Conservation (phyloP, 176 grass and related monocot species). For the Poa pratensis region DNA sequence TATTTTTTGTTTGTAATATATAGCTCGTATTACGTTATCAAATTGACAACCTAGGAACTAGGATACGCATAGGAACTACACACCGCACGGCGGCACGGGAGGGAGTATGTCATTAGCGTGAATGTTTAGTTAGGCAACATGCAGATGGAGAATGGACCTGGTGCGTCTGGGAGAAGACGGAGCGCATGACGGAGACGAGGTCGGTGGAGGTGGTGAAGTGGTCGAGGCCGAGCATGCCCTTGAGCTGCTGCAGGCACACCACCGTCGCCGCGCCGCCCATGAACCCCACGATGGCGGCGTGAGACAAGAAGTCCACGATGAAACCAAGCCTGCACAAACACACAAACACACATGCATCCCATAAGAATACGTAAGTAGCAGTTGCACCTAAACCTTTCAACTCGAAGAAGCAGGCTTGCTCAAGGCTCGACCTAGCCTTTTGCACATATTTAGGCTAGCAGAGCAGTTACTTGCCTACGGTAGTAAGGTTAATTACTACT, state of each 20-base stretch:
- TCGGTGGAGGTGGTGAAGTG: conserved; percentile 86
- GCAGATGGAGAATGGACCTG: conserved; percentile 22
- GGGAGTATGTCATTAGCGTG: too few relatives aligned
- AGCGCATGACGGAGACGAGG: conserved; percentile 85
- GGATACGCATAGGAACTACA: too few relatives aligned
- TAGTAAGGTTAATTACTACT: background rate
- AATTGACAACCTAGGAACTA: too few relatives aligned
- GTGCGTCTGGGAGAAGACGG: conserved; percentile 84
- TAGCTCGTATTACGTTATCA: too few relatives aligned
- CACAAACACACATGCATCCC: fast-evolving
- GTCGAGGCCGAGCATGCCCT: conserved; percentile 80
- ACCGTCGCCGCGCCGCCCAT: conserved; percentile 96
- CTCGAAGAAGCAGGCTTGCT: background rate
- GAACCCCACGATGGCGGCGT: conserved; percentile 94
- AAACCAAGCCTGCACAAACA: conserved; percentile 65
- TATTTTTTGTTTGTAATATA: too few relatives aligned
- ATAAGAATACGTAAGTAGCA: background rate
- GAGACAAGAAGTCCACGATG: conserved; percentile 93
- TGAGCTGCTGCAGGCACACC: conserved; percentile 94
- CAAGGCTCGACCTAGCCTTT: background rate
- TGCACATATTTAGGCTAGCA: background rate
- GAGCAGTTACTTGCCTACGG: background rate
- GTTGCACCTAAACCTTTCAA: background rate
- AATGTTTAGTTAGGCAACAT: too few relatives aligned
- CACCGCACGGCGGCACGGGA: too few relatives aligned